A percentile compares a stretch with the other conserved stretches of the same genome.
phyloP scores from a whole-genome alignment of 495 filamentous ascomycete species.

The Hypoxylon fragiforme region DNA sequence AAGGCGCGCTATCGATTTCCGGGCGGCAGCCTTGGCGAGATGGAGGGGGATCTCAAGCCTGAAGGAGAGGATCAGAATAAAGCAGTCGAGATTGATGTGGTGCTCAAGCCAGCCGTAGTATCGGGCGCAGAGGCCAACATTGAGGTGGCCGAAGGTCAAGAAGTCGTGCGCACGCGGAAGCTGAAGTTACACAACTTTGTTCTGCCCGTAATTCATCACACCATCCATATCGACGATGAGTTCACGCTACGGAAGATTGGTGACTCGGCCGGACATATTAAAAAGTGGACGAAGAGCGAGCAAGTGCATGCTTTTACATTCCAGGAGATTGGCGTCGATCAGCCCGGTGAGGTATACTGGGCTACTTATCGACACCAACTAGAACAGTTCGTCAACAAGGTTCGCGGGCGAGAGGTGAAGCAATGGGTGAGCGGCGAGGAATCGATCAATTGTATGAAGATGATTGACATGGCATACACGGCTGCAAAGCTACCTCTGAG shows the following conservation, averaged over 20 bases:
- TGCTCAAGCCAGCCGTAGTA: conserved; percentile 37
- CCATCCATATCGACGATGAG: conserved; percentile 54
- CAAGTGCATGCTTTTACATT: conserved; percentile 53
- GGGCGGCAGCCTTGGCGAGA: conserved; percentile 45
- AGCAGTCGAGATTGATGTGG: conserved; percentile 45
- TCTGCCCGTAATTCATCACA: conserved; percentile 48
- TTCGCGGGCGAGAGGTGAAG: conserved; percentile 50
- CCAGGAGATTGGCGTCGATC: conserved; percentile 39
- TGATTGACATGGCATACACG: conserved; percentile 57
- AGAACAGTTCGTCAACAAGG: conserved; percentile 59
- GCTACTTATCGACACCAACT: conserved; percentile 56
- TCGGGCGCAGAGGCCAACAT: conserved; percentile 30
- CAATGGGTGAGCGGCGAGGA: conserved; percentile 57
- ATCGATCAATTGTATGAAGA: conserved; percentile 55
- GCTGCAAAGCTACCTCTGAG: conserved; percentile 51
- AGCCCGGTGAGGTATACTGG: conserved; percentile 53
- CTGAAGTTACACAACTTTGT: conserved; percentile 50
- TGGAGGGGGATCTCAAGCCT: conserved; percentile 42
- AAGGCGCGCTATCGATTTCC: conserved; percentile 48
- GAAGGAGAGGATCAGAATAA: conserved; percentile 23
- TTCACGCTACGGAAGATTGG: conserved; percentile 41
- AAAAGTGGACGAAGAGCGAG: conserved; percentile 49
- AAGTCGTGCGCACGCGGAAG: conserved; percentile 44
- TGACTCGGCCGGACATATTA: conserved; percentile 32
- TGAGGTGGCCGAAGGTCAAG: conserved; percentile 42